phyloP scores from a whole-genome alignment of 1,284 basidiomycete species.

The Sporisorium exsertum region DNA sequence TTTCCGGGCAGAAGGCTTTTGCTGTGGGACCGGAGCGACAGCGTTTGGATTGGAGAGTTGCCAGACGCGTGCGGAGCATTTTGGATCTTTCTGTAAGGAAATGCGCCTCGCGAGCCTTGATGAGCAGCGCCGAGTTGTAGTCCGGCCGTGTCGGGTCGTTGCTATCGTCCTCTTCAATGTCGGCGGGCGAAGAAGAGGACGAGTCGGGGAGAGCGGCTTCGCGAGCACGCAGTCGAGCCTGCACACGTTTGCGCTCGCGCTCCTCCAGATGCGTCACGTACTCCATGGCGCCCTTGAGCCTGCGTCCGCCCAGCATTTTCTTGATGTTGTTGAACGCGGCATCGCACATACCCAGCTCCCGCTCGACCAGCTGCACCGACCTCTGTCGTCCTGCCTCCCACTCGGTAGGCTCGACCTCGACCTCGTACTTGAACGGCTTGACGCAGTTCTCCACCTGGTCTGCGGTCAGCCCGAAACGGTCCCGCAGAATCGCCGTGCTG shows the following conservation, averaged over 20 bases:
- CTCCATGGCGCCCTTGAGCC: slow-evolving; percentile 80
- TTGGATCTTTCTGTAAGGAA: slow-evolving; percentile 83
- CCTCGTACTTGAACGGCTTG: slow-evolving; percentile 98
- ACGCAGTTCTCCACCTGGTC: slow-evolving; percentile 99
- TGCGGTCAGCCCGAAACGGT: slow-evolving; percentile 89
- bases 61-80: slow-evolving; percentile 85
- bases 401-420: slow-evolving; percentile 81
- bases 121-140: slow-evolving; percentile 79
- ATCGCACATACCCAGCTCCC: slow-evolving; percentile 87
- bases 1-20: slow-evolving; percentile 92
- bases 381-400: slow-evolving; percentile 87
- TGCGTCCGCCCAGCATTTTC: slow-evolving; percentile 84
- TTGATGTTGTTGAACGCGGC: slow-evolving; percentile 85
- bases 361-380: slow-evolving; percentile 82
- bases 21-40: slow-evolving; percentile 87
- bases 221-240: slow-evolving; percentile 62
- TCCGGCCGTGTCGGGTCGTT: slow-evolving; percentile 71
- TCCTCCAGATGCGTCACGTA: slow-evolving; percentile 88
- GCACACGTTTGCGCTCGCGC: slow-evolving; percentile 77
- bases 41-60: slow-evolving; percentile 85
- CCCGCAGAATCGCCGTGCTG: slow-evolving; percentile 89
- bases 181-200: not conserved
- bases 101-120: slow-evolving; percentile 86
- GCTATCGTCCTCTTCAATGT: slow-evolving; percentile 66
- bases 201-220: slow-evolving; percentile 22